Base-by-base conservation (phyloP, 768 basidiomycete species). In the Cystofilobasidium capitatum region DNA sequence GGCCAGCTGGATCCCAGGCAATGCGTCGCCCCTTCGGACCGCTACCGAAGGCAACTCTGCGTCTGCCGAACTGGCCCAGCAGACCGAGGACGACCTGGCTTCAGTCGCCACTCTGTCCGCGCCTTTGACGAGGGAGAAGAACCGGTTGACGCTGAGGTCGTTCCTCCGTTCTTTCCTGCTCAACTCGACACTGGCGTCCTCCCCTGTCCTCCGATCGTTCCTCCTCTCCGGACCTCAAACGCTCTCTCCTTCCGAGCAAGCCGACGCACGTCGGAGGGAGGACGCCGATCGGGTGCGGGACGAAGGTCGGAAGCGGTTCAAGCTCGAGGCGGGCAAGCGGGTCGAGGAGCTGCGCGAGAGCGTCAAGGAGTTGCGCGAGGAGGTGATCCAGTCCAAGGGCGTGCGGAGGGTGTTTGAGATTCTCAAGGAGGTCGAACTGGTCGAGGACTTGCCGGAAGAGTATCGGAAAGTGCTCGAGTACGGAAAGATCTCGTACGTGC, bases 401-500 rank as follows among this genome's bases (percentile, higher is more conserved):
- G 80, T 99, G 26, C 88, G 85, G 31, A 83, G 83, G 65, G 81
- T 98, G n/a, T 99, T 99, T 74, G 84, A 84, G 14, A 87, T 87
- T 7, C 88, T 99, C 75, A 88, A 90, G 77, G 77, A 83, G 45
- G 93, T 88, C 5, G 84, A 88, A 10, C 80, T 85, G 66, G 85
- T 93, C 12, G 81, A 83, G 66, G 83, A 85, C 73, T 78, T 99
- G 51, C 94, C 96, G 8, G 75, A 79, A 9, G 89, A 93, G 70
- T 97, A 92, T 73, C 82, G 84, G 71, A 88, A 91, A 45, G 91
- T 97, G 55, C 75, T 94, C 9, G 94, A 98, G 77, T 99, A 96
- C 94, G 96, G 88, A 7, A 81, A 93, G 64, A 96, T 97, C 74
- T 94, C 94, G 91, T 94, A 69, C 74, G 91, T 82, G 45, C n/a